phyloP scores from a whole-genome alignment of 1,139 yeast genomes.

The Taiozyma onychis region DNA sequence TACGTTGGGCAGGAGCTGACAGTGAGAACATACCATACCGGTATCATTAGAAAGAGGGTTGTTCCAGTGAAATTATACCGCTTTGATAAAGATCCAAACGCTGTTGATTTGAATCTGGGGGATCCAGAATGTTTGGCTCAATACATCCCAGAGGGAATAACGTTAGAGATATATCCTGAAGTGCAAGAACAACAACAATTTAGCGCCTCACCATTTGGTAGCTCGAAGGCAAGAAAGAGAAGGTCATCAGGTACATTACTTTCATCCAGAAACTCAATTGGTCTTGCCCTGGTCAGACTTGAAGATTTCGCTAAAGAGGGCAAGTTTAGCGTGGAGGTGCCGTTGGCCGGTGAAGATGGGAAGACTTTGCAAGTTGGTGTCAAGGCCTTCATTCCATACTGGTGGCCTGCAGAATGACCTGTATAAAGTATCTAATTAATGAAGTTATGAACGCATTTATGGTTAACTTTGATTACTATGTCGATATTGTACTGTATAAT shows the following conservation, averaged over 20 bases:
- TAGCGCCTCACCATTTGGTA: slow-evolving; percentile 32
- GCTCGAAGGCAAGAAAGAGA: slow-evolving; percentile 30
- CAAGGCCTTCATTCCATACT: slow-evolving; percentile 50
- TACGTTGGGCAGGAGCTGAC: slow-evolving; percentile 95
- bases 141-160: slow-evolving; percentile 12
- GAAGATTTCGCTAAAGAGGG: slow-evolving; percentile 34
- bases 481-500: too few species aligned
- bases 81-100: slow-evolving; percentile 13
- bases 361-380: slow-evolving; percentile 31
- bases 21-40: slow-evolving; percentile 79
- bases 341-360: slow-evolving; percentile 19
- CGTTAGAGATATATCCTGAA: slow-evolving; percentile 13
- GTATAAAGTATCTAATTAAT: neutral
- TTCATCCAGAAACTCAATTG: slow-evolving; percentile 51
- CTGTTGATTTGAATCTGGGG: slow-evolving; percentile 15
- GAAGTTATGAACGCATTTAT: neutral
- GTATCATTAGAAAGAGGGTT: slow-evolving; percentile 74
- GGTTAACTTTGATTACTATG: too few species aligned
- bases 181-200: slow-evolving; percentile 9
- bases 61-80: slow-evolving; percentile 58
- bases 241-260: slow-evolving; percentile 56
- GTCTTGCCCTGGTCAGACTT: slow-evolving; percentile 50
- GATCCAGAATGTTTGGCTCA: slow-evolving; percentile 19
- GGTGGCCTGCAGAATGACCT: slow-evolving; percentile 51
- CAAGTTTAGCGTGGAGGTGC: slow-evolving; percentile 26